Base-by-base conservation (phyloP, 2,329 filamentous ascomycete species). In the Talaromyces sp. region DNA sequence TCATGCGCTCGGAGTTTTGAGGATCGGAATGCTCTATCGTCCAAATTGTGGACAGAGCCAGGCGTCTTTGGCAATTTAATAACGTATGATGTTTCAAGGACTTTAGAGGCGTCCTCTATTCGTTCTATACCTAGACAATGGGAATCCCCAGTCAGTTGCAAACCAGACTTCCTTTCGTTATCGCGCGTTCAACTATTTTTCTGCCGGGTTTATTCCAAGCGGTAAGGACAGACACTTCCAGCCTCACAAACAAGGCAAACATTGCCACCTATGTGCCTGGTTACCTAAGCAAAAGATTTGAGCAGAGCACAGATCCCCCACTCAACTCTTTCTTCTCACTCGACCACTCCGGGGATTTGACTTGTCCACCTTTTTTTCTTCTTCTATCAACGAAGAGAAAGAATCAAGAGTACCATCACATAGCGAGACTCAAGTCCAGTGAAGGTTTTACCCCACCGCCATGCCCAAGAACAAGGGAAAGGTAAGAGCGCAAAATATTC, bases 381-480 rank as follows among this genome's bases (percentile, higher is more conserved):
- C 44, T 36, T 52, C 52, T 52, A 57, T 52, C 51, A 49, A 56
- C 53, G 42, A 30, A 49, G 58, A 48, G 30, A 48, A 35, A 52
- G 40, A 47, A 22, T 14, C 43, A 27, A 20, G n/a, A 41, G 44
- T 16, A 56, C 49, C 48, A 40, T 52, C 53, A 51, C 47, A 45
- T 45, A 55, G 55, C 51, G 46, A 61, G 54, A 59, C 49, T 50
- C 19, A 44, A 64, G 54, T 60, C 55, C 56, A 65, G 56, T 59
- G 63, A 64, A 65, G 58, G 54, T 68, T 63, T 58, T 54, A 47
- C 53, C 51, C 57, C 57, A 61, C 66, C 77, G 86, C 78, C 58
- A 97, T 97, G 92, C 92, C 92, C 72, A 97, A 97, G 90, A 97
- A 97, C 78, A 97, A 97, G 87, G 92, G 92, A 92, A 97, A 96